Conservation (phyloP, 345 rosid genomes). For the Boechera stricta region DNA sequence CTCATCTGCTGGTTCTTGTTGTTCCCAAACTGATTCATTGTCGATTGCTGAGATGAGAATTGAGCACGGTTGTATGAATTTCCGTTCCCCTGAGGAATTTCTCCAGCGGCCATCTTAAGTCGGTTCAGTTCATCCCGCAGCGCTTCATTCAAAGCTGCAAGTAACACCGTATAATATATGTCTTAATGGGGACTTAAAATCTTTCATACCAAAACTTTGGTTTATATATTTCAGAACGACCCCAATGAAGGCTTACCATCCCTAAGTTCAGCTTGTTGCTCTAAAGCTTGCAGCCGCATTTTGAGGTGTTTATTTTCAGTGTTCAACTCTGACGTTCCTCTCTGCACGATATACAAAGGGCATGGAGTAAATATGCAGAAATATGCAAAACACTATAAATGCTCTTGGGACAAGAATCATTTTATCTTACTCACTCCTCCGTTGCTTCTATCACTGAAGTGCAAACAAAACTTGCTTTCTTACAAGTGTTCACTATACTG, state of each 20-base stretch:
- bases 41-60: conserved; percentile 56
- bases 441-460: not conserved
- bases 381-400: not conserved
- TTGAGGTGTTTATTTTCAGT: conserved; percentile 47
- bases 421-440: not conserved
- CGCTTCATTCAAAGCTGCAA: conserved; percentile 82
- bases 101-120: conserved; percentile 80
- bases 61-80: conserved; percentile 57
- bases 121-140: conserved; percentile 88
- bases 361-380: not conserved
- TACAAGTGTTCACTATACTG: conserved; percentile 1
- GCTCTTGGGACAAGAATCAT: not conserved
- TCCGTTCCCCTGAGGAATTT: conserved; percentile 65
- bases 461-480: not conserved
- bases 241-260: conserved; percentile 31
- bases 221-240: not conserved
- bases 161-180: not conserved
- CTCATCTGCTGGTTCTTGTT: conserved; percentile 54
- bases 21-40: conserved; percentile 54
- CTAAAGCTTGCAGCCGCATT: conserved; percentile 43
- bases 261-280: conserved; percentile 43
- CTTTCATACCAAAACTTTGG: not conserved
- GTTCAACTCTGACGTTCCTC: conserved; percentile 45
- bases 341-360: conserved; percentile 31
- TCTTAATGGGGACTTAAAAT: not conserved